phyloP scores from a whole-genome alignment of 176 grass and related monocot genomes.

The Aegilops sharonensis region DNA sequence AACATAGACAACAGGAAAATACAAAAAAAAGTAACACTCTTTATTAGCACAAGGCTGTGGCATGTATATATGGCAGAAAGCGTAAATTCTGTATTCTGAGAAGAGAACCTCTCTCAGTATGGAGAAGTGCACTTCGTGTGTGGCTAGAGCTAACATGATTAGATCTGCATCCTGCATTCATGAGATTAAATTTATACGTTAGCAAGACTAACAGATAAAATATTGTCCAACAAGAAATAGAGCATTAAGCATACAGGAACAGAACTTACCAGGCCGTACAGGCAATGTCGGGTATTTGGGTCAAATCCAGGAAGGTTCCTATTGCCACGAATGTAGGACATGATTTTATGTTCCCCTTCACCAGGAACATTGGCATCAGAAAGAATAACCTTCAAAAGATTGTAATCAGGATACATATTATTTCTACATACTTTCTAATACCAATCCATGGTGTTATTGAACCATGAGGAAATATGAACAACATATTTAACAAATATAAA shows the following conservation, averaged over 20 bases:
- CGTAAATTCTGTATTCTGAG: slow-evolving; percentile 8
- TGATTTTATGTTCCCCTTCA: slow-evolving; percentile 99
- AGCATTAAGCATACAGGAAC: background rate
- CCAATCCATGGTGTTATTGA: background rate
- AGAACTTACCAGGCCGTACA: slow-evolving; percentile 86
- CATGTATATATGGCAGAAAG: background rate
- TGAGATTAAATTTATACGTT: slow-evolving; percentile 21
- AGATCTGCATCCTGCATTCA: slow-evolving; percentile 92
- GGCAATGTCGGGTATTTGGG: slow-evolving; percentile 93
- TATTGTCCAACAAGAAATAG: slow-evolving; percentile 5
- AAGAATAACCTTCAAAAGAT: slow-evolving; percentile 92
- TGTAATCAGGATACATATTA: slow-evolving; percentile 42
- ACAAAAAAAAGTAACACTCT: background rate
- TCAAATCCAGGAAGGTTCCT: slow-evolving; percentile 80
- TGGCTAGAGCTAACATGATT: slow-evolving; percentile 99
- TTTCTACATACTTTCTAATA: slow-evolving; percentile 5
- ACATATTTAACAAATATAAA: slow-evolving; percentile 17
- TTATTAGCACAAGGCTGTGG: background rate
- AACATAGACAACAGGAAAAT: background rate
- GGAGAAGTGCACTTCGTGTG: slow-evolving; percentile 98
- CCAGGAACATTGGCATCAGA: slow-evolving; percentile 99
- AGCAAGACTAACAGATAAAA: slow-evolving; percentile 27
- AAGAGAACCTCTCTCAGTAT: slow-evolving; percentile 93
- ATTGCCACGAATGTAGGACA: slow-evolving; percentile 95
- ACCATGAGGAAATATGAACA: slow-evolving; percentile 14